Percentiles rank a stretch among this genome's conserved stretches.
Conservation (phyloP, 495 filamentous ascomycete species). For the Penicillium daleae region DNA sequence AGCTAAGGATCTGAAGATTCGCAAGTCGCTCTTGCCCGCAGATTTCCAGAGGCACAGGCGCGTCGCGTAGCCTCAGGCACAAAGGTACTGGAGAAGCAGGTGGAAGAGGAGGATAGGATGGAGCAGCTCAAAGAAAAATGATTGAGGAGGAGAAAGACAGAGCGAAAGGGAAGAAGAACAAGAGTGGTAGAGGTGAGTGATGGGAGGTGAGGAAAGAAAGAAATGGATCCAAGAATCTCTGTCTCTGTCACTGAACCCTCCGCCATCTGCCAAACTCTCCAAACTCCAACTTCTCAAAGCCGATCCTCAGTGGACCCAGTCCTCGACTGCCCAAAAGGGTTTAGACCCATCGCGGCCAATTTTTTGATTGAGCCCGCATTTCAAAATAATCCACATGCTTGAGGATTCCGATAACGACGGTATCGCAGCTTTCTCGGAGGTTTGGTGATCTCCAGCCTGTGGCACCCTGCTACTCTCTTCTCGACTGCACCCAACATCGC, state of each 20-base stretch:
- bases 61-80: conserved; percentile 5
- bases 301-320: conserved; percentile 3
- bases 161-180: not conserved
- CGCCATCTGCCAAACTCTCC: not conserved
- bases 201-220: not conserved
- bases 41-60: conserved; percentile 5
- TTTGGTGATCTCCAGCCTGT: not conserved
- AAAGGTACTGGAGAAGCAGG: not conserved
- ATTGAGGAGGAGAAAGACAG: not conserved
- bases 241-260: not conserved
- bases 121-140: not conserved
- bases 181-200: not conserved
- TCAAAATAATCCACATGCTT: not conserved
- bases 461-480: not conserved
- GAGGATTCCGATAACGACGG: not conserved
- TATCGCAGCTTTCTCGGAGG: not conserved
- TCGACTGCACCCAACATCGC: not conserved
- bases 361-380: conserved; percentile 9
- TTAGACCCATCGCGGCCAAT: conserved; percentile 14
- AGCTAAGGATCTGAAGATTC: not conserved
- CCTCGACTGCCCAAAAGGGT: conserved; percentile 4
- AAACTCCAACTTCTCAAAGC: not conserved
- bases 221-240: not conserved
- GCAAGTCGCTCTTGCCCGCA: not conserved
- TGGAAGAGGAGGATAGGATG: not conserved